Conservation (phyloP, 2,329 filamentous ascomycete species). For the Colletotrichum somersetense region DNA sequence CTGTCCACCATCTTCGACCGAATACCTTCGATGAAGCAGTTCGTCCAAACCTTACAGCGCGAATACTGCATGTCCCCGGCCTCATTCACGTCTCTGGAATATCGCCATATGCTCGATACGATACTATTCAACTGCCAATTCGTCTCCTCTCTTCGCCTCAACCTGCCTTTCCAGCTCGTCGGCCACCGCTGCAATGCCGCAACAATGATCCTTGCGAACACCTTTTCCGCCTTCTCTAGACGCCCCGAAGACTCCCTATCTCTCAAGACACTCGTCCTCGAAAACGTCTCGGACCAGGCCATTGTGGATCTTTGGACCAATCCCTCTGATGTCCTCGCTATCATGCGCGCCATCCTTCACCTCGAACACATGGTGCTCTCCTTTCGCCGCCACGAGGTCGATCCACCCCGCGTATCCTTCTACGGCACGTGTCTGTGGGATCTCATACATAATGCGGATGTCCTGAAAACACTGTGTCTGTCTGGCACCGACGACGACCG, state of each 20-base stretch:
- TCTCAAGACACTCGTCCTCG: conserved; percentile 62
- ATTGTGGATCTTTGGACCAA: conserved; percentile 64
- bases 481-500: conserved; percentile 59
- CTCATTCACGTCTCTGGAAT: conserved; percentile 65
- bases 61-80: conserved; percentile 62
- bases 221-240: conserved; percentile 60
- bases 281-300: conserved; percentile 63
- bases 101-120: conserved; percentile 54
- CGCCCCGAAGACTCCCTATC: conserved; percentile 59
- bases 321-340: conserved; percentile 63
- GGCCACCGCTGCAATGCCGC: conserved; percentile 59
- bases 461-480: conserved; percentile 61
- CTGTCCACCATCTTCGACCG: conserved; percentile 60
- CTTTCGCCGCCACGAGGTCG: conserved; percentile 59
- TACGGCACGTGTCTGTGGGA: conserved; percentile 64
- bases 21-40: conserved; percentile 60
- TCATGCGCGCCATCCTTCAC: conserved; percentile 56
- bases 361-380: conserved; percentile 62
- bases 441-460: conserved; percentile 59
- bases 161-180: conserved; percentile 65
- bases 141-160: conserved; percentile 61
- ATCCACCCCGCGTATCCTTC: conserved; percentile 46
- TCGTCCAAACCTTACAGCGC: conserved; percentile 58
- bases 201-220: conserved; percentile 66
- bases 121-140: conserved; percentile 61